These are phyloP conservation scores for Malus sylvestris DNA, from an alignment of 306 rosid genomes.

Conservation along the genomic window DNA sequence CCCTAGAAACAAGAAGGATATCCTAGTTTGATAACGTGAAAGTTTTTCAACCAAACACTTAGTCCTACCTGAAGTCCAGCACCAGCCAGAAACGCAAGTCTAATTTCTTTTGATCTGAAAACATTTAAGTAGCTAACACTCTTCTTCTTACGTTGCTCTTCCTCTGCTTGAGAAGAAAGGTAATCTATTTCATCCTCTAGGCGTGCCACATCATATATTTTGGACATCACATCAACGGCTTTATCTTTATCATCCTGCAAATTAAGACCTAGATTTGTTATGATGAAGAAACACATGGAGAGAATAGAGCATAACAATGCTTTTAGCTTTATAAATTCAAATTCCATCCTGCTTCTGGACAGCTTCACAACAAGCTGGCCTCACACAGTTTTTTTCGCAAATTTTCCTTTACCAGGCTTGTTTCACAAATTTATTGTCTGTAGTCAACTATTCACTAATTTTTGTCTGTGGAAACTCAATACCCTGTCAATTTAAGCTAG, in stretches of 20 bases:
- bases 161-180: conserved; percentile 50
- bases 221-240: conserved; percentile 64
- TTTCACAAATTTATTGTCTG: background rate
- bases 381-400: background rate
- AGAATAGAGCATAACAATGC: background rate
- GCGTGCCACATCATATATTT: conserved; percentile 59
- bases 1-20: background rate
- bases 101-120: conserved; percentile 58
- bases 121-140: conserved; percentile 45
- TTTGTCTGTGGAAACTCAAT: background rate
- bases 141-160: conserved; percentile 38
- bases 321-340: background rate
- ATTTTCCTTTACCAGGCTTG: background rate
- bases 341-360: background rate
- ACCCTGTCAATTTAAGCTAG: background rate
- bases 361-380: background rate
- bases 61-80: conserved; percentile 75
- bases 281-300: background rate
- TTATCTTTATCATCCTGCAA: conserved; percentile 49
- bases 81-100: conserved; percentile 83
- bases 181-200: conserved; percentile 71
- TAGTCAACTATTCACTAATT: background rate
- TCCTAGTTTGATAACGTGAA: background rate
- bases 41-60: conserved; percentile 1
- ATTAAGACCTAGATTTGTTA: conserved; percentile 1